Conservation (phyloP, 179 eudicot genomes). For the Actinidia polygama region DNA sequence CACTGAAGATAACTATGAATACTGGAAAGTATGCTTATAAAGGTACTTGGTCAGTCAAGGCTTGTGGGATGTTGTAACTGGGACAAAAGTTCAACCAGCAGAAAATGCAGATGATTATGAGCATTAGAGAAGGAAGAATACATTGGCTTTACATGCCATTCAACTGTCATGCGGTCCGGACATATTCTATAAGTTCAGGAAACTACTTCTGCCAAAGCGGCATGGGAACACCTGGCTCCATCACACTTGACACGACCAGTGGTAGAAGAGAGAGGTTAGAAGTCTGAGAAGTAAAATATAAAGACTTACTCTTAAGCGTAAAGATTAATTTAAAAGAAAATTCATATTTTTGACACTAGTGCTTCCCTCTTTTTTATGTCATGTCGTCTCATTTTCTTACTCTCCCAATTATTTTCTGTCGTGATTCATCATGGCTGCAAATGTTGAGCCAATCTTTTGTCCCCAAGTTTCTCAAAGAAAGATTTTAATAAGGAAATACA, state of each 20-base stretch:
- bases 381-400: background rate
- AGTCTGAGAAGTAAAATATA: background rate
- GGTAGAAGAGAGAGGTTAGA: background rate
- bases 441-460: too few species aligned
- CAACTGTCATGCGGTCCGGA: conserved; percentile 7
- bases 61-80: conserved; percentile 8
- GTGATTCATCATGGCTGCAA: too few species aligned
- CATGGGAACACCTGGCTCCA: conserved; percentile 12
- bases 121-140: background rate
- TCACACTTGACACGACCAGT: background rate
- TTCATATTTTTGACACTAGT: background rate
- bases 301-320: background rate
- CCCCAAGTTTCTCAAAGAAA: too few species aligned
- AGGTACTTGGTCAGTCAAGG: conserved; percentile 9
- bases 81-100: background rate
- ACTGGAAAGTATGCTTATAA: conserved; percentile 13
- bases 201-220: conserved; percentile 9
- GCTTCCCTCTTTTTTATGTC: background rate
- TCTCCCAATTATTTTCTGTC: background rate
- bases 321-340: background rate
- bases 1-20: conserved; percentile 4
- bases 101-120: conserved; percentile 3
- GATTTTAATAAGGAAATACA: too few species aligned
- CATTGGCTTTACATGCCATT: conserved; percentile 13
- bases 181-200: background rate